Percentiles rank a stretch among this genome's conserved stretches.
Evolutionary conservation across 2,329 filamentous ascomycete genomes (phyloP).

Genomic region (Cladosporium sp.): DNA sequence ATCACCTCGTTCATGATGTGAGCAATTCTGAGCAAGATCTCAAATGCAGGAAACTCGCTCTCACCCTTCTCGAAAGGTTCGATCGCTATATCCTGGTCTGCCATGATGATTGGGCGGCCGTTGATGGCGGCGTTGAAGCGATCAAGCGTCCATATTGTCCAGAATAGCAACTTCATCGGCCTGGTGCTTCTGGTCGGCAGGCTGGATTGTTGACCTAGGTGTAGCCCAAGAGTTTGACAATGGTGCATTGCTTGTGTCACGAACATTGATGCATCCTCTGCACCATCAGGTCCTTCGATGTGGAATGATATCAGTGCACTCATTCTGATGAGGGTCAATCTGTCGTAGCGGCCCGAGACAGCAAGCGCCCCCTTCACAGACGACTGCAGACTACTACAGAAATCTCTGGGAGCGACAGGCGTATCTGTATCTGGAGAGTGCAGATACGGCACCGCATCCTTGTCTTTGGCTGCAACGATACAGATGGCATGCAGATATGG

Average conservation of each 20-base stretch:
- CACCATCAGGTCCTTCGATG: constrained; percentile 49
- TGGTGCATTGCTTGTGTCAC: constrained; percentile 52
- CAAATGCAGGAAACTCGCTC: constrained; percentile 48
- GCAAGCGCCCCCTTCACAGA: constrained; percentile 44
- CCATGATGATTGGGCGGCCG: constrained; percentile 49
- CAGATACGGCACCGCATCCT: constrained; percentile 38
- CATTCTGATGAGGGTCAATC: constrained; percentile 49
- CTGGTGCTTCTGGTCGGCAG: constrained; percentile 28
- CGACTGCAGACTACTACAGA: constrained; percentile 47
- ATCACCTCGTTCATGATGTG: constrained; percentile 50
- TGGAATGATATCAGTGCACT: constrained; percentile 50
- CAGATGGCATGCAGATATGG: constrained; percentile 49
- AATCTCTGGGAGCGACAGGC: constrained; percentile 43
- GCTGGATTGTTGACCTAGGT: constrained; percentile 39
- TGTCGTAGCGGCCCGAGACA: constrained; percentile 46
- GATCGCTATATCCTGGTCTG: constrained; percentile 49
- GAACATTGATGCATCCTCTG: constrained; percentile 49
- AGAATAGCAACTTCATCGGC: constrained; percentile 49
- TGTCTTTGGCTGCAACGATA: constrained; percentile 50
- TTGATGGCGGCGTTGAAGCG: constrained; percentile 50
- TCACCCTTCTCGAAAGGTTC: constrained; percentile 44
- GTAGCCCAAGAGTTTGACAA: constrained; percentile 50
- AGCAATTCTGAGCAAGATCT: constrained; percentile 49
- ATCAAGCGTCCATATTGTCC: constrained; percentile 52
- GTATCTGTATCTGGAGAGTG: constrained; percentile 40